A percentile compares a stretch with the other conserved stretches of the same genome.
Conservation (phyloP, 1,139 yeast genomes). For the Hansenula lynferdii region DNA sequence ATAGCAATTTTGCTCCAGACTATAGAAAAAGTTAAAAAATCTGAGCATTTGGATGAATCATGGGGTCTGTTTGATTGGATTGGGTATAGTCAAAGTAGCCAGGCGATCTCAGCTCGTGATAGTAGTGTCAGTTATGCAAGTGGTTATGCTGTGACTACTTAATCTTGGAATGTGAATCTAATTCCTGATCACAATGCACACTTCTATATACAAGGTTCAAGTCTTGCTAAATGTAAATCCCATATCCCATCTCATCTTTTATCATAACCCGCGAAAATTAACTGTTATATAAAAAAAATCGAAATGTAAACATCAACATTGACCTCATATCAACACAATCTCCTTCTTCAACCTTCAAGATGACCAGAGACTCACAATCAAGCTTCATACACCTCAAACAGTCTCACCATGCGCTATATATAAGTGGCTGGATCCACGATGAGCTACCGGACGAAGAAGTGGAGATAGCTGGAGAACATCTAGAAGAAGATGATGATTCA, state of each 20-base stretch:
- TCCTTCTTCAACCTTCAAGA: conserved; percentile 2
- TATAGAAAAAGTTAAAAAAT: conserved; percentile 31
- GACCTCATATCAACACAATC: neutral
- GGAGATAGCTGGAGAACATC: conserved; percentile 22
- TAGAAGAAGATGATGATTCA: conserved; percentile 20
- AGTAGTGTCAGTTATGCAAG: conserved; percentile 91
- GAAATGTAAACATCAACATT: neutral
- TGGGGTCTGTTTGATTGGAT: conserved; percentile 57
- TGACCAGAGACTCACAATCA: conserved; percentile 26
- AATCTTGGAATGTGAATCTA: neutral
- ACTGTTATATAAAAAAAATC: neutral
- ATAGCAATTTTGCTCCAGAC: conserved; percentile 57
- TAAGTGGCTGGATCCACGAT: conserved; percentile 33
- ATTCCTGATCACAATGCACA: too few relatives aligned
- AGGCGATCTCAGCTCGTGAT: conserved; percentile 45
- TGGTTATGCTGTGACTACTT: conserved; percentile 50
- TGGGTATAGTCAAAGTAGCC: conserved; percentile 77
- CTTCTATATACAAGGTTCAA: neutral
- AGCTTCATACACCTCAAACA: conserved; percentile 29
- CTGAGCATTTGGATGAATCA: conserved; percentile 12
- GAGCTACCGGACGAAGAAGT: conserved; percentile 32
- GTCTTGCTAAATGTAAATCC: neutral
- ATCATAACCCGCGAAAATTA: too few relatives aligned
- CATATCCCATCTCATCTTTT: neutral
- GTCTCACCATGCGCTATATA: conserved; percentile 30